A percentile compares a stretch with the other conserved stretches of the same genome.
Evolutionary conservation across 2,329 filamentous ascomycete genomes (phyloP).

Genomic region (Trichoderma citrinoviride): DNA sequence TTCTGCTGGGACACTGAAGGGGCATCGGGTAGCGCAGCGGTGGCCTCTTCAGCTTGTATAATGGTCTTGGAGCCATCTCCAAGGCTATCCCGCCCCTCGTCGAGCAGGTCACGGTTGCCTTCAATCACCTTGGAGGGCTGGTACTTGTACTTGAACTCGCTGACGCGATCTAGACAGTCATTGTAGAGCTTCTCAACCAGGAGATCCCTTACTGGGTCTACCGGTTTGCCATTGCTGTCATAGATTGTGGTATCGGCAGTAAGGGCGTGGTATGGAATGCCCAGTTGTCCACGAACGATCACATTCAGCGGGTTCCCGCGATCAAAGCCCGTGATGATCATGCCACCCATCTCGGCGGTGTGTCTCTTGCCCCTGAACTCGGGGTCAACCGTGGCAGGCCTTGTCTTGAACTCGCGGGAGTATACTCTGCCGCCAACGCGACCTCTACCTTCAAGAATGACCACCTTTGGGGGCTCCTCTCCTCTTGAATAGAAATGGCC

Average conservation of each 20-base stretch:
- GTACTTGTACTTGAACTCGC: conserved; percentile 81
- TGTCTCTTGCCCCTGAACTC: conserved; percentile 59
- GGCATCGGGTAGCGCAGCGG: conserved; percentile 57
- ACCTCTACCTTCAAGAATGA: conserved; percentile 82
- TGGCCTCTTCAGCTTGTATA: conserved; percentile 66
- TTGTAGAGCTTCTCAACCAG: conserved; percentile 92
- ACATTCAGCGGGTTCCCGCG: conserved; percentile 91
- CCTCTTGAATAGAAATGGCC: conserved; percentile 62
- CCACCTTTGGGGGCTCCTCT: conserved; percentile 68
- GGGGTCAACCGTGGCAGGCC: conserved; percentile 49
- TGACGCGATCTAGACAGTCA: conserved; percentile 87
- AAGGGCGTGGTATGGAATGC: conserved; percentile 79
- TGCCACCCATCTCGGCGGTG: conserved; percentile 95
- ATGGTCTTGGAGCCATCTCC: conserved; percentile 70
- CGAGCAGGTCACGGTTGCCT: conserved; percentile 78
- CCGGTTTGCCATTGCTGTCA: conserved; percentile 74
- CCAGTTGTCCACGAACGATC: conserved; percentile 85
- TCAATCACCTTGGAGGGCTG: conserved; percentile 69
- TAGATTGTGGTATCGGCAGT: conserved; percentile 83
- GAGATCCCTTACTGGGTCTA: conserved; percentile 74
- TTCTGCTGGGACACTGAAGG: conserved; percentile 54
- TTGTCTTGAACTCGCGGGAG: conserved; percentile 67
- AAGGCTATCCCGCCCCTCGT: conserved; percentile 75
- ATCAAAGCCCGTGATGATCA: conserved; percentile 97
- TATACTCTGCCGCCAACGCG: conserved; percentile 92